phyloP scores from a whole-genome alignment of 164 flowering plant species.

The Aristolochia californica region DNA sequence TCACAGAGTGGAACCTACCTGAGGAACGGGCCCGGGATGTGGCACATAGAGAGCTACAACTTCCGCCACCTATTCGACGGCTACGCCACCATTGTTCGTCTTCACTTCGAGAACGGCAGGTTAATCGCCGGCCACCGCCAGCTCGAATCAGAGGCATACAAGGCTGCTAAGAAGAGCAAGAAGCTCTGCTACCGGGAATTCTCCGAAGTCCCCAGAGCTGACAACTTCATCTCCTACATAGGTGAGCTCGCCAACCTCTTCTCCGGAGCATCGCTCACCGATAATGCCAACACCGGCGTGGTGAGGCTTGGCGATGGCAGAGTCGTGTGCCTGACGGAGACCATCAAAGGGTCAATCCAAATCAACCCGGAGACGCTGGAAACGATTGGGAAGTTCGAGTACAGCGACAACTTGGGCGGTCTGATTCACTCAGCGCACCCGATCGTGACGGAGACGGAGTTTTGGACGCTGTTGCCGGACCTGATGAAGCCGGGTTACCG shows the following conservation, averaged over 20 bases:
- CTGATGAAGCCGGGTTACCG: conserved; percentile 72
- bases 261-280: conserved; percentile 88
- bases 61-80: conserved; percentile 98
- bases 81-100: conserved; percentile 77
- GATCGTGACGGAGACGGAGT: conserved; percentile 67
- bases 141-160: conserved; percentile 79
- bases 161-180: conserved; percentile 56
- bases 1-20: conserved; percentile 85
- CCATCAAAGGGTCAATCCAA: conserved; percentile 74
- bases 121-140: conserved; percentile 72
- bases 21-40: conserved; percentile 89
- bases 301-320: conserved; percentile 79
- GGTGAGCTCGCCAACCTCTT: conserved; percentile 66
- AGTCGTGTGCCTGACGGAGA: conserved; percentile 86
- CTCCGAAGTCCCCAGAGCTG: conserved; percentile 69
- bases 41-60: conserved; percentile 78
- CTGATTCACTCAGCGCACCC: conserved; percentile 94
- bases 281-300: conserved; percentile 94
- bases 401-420: conserved; percentile 49
- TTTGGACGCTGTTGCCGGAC: conserved; percentile 76
- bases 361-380: conserved; percentile 71
- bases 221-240: conserved; percentile 52
- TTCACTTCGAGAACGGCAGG: conserved; percentile 58
- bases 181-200: conserved; percentile 83
- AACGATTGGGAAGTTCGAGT: conserved; percentile 69